Base-by-base conservation (phyloP, 2,329 filamentous ascomycete genomes). In the Orbilia blumenaviensis region DNA sequence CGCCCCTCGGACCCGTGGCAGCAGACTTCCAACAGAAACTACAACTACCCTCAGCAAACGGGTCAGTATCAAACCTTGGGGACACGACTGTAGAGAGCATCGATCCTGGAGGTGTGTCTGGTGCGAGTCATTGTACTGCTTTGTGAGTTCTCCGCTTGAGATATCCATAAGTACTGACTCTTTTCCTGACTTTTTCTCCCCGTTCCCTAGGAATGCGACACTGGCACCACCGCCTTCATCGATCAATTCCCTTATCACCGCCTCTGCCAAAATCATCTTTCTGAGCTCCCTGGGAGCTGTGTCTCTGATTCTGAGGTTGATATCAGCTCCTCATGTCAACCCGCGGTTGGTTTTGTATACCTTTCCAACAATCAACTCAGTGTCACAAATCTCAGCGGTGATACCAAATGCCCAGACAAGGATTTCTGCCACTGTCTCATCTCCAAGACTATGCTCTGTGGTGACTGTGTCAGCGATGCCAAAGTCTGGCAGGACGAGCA, bases 31-130 rank as follows among this genome's bases (percentile, higher is more conserved):
- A 50, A 64, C 64, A 56, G 63, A 75, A 18, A 56, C 63, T 67
- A 56, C 71, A 44, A 25, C 21, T 36, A 64, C n/a, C 48, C 71
- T 68, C 18, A 68, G 48, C 32, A 75, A 68, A 52, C 63, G 71
- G 60, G 46, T 75, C 18, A 75, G 71, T 36, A 66, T 75, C 56
- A 77, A 66, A n/a, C 73, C 73, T 8, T 77, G 73, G 73, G 73
- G 73, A 18, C 73, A 77, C 25, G 73, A 77, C 29, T 77, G 73
- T 44, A 64, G 66, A 21, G 73, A 77, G 60, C 73, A 77, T 25
- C 54, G 66, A 21, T 77, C 73, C 14, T 77, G 73, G 73, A 62
- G 73, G 41, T 77, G 73, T 46, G 50, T 71, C 46, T 77, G 73
- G 73, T 77, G 73, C 60, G 73, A 77, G 27, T 69, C 64, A 16